A percentile compares a stretch with the other conserved stretches of the same genome.
Conservation (phyloP, 2,329 filamentous ascomycete genomes). For the Xylaria arbuscula region DNA sequence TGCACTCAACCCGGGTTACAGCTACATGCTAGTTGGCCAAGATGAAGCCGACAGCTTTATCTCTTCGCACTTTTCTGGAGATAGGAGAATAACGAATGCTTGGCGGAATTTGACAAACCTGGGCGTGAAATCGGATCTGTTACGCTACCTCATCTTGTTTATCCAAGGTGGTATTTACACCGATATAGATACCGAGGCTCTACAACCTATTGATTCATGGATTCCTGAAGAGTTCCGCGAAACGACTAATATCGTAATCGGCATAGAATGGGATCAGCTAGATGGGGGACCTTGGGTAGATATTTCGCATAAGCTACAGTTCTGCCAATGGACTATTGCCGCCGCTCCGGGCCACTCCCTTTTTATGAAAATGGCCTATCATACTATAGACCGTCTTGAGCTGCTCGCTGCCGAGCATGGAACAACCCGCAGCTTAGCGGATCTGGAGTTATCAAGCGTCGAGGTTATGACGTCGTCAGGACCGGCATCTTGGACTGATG, state of each 20-base stretch:
- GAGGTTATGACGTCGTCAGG: constrained; percentile 51
- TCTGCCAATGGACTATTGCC: constrained; percentile 54
- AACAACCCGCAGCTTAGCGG: constrained; percentile 1
- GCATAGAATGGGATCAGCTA: constrained; percentile 50
- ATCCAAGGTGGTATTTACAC: constrained; percentile 68
- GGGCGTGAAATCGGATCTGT: constrained; percentile 60
- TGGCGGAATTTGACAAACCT: constrained; percentile 45
- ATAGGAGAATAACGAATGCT: constrained; percentile 36
- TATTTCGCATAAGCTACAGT: constrained; percentile 48
- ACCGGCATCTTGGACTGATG: constrained; percentile 49
- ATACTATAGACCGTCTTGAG: constrained; percentile 42
- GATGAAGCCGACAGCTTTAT: constrained; percentile 46
- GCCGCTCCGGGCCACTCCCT: constrained; percentile 50
- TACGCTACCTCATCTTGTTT: constrained; percentile 76
- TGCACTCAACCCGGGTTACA: constrained; percentile 42
- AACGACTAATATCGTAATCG: constrained; percentile 46
- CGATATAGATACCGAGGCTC: constrained; percentile 58
- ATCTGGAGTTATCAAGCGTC: constrained; percentile 42
- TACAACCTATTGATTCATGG: constrained; percentile 59
- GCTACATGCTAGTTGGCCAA: constrained; percentile 46
- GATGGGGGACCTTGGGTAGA: constrained; percentile 46
- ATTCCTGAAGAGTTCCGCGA: constrained; percentile 69
- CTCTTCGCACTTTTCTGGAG: constrained; percentile 38
- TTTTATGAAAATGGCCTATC: constrained; percentile 45
- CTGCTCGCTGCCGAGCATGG: constrained; percentile 31